Base-by-base conservation (phyloP, 2,329 filamentous ascomycete species). In the Leptographium procerum region DNA sequence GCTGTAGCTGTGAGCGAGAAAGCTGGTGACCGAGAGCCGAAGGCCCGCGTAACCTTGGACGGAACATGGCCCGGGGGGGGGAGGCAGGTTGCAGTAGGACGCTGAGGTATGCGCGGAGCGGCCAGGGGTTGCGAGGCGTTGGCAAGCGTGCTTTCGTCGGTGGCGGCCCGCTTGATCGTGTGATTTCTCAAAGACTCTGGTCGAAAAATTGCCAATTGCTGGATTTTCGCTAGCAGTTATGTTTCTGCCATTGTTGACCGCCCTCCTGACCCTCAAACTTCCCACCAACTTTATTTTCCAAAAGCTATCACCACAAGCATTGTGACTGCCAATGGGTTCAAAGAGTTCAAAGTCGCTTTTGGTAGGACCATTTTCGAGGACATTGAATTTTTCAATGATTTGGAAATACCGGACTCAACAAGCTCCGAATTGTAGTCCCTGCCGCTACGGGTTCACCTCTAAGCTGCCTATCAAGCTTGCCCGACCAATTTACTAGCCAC, bases 21-120 rank as follows among this genome's bases (percentile, higher is more conserved):
- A 10, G 40, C 31, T 8, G 36, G 19, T 34, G 48, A 55, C 45
- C 40, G 29, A 28, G 66, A 68, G 69, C 68, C 64, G 74, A 72
- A 61, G 78, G 76, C 73, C 77, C 73, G 66, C 78, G 75, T 77
- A 82, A 72, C 72, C 76, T 73, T 58, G 79, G 72, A 65, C 78
- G 77, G 65, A 83, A 69, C 80, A 83, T 78, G 61, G 65, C 36
- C 40, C n/a, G n/a, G n/a, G 57, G 60, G 63, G 19, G 48, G 45
- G 22, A 50, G 7, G 63, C 22, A 28, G 7, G 24, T 4, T 5
- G 26, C 11, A 56, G n/a, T 9, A 19, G 22, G 13, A 28, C 45
- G 3, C 19, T 43, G 28, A 19, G 14, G 48, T 19, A 16, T 19
- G 9, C 13, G 8, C 26, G 24, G 16, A 51, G 48, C 16, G 26